Conservation (phyloP, 768 basidiomycete genomes). For the Mycena chlorophos region DNA sequence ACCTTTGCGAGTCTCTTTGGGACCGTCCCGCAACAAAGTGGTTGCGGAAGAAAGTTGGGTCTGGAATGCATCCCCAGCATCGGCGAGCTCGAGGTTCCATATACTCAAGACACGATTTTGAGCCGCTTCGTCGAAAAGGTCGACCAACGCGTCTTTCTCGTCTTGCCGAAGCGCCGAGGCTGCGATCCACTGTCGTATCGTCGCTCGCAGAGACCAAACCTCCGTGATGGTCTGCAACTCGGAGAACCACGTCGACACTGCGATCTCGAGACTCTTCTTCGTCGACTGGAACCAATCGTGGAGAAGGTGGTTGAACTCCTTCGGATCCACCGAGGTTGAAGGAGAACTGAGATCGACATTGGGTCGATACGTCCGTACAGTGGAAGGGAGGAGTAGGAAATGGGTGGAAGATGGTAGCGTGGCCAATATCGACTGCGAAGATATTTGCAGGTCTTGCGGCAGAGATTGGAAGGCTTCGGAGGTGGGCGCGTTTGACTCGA, state of each 20-base stretch:
- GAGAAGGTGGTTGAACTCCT: slow-evolving; percentile 47
- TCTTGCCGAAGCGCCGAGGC: slow-evolving; percentile 43
- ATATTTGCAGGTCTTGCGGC: slow-evolving; percentile 57
- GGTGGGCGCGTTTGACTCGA: slow-evolving; percentile 52
- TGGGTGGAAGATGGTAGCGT: slow-evolving; percentile 82
- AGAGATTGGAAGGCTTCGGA: slow-evolving; percentile 29
- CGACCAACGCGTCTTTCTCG: slow-evolving; percentile 48
- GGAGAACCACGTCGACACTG: slow-evolving; percentile 57
- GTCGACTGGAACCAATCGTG: slow-evolving; percentile 66
- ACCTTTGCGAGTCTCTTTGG: slow-evolving; percentile 33
- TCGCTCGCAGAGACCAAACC: slow-evolving; percentile 69
- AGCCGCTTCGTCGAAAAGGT: slow-evolving; percentile 54
- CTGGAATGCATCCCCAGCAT: slow-evolving; percentile 48
- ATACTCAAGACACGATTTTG: slow-evolving; percentile 55
- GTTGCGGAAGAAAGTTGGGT: slow-evolving; percentile 42
- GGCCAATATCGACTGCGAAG: slow-evolving; percentile 65
- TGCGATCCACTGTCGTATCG: slow-evolving; percentile 47
- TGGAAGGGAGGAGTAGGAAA: slow-evolving; percentile 71
- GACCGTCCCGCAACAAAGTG: slow-evolving; percentile 30
- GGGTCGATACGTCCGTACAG: slow-evolving; percentile 77
- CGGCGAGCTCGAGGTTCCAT: slow-evolving; percentile 53
- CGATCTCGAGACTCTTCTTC: slow-evolving; percentile 41
- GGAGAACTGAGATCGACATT: slow-evolving; percentile 74
- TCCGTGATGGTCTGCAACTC: slow-evolving; percentile 61
- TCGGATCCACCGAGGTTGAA: slow-evolving; percentile 49